Conservation (phyloP, 179 eudicot species). For the Sideroxylon spinosum region DNA sequence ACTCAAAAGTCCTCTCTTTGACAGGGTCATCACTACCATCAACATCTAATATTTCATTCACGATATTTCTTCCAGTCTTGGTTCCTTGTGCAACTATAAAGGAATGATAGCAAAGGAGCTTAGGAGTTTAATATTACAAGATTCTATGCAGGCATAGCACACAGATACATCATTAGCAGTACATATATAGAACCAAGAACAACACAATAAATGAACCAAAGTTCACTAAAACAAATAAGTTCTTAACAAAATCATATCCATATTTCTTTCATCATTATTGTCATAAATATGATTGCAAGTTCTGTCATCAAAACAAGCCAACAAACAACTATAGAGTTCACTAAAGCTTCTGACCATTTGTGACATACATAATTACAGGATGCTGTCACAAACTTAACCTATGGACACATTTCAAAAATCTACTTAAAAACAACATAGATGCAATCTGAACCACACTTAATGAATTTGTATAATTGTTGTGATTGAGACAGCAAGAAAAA, state of each 20-base stretch:
- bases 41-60: conserved; percentile 12
- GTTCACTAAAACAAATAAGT: neutral
- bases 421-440: neutral
- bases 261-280: neutral
- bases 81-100: conserved; percentile 24
- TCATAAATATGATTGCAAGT: neutral
- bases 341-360: neutral
- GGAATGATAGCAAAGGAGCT: neutral
- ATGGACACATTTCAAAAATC: neutral
- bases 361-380: too few relatives aligned
- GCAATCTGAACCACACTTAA: neutral
- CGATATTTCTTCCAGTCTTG: neutral
- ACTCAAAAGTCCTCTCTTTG: neutral
- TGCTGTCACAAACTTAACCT: neutral
- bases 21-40: conserved; percentile 14
- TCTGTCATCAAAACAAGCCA: conserved; percentile 1
- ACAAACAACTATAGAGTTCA: neutral
- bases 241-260: neutral
- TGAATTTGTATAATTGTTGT: neutral
- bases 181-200: neutral
- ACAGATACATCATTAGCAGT: neutral
- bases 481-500: neutral
- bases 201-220: neutral
- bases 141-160: neutral
- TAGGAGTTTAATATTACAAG: neutral